Evolutionary conservation across 164 flowering plant species (phyloP).

Genomic region (Stephania japonica): DNA sequence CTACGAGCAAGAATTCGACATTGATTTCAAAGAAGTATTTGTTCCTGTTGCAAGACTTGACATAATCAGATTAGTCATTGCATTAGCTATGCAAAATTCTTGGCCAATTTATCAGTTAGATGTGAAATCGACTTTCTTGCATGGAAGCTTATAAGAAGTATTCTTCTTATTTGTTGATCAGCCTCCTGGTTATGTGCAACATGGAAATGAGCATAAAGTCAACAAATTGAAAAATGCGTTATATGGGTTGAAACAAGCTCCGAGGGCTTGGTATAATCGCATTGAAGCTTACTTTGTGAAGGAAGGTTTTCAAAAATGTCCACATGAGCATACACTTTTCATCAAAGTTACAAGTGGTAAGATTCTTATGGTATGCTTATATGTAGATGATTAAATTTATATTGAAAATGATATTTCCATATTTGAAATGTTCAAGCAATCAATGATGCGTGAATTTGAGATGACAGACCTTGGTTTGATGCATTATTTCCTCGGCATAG

Average conservation of each 20-base stretch:
- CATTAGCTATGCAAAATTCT: too few relatives aligned
- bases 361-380: not conserved
- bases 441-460: constrained; percentile 13
- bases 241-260: not conserved
- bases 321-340: not conserved
- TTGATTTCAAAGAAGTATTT: too few relatives aligned
- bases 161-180: too few relatives aligned
- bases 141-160: too few relatives aligned
- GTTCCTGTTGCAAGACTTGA: too few relatives aligned
- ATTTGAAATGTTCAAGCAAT: constrained; percentile 2
- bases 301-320: constrained; percentile 4
- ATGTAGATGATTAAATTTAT: constrained; percentile 11
- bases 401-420: constrained; percentile 3
- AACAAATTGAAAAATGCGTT: too few relatives aligned
- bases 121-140: too few relatives aligned
- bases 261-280: constrained; percentile 2
- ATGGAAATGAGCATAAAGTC: too few relatives aligned
- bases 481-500: constrained; percentile 16
- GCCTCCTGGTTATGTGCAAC: too few relatives aligned
- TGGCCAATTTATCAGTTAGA: too few relatives aligned
- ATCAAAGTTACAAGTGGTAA: not conserved
- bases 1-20: too few relatives aligned
- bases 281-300: constrained; percentile 10
- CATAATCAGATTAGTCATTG: too few relatives aligned
- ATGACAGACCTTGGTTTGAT: constrained; percentile 7